Base-by-base conservation (phyloP, 805 yeast genomes). In the Soucietia sequanensis region DNA sequence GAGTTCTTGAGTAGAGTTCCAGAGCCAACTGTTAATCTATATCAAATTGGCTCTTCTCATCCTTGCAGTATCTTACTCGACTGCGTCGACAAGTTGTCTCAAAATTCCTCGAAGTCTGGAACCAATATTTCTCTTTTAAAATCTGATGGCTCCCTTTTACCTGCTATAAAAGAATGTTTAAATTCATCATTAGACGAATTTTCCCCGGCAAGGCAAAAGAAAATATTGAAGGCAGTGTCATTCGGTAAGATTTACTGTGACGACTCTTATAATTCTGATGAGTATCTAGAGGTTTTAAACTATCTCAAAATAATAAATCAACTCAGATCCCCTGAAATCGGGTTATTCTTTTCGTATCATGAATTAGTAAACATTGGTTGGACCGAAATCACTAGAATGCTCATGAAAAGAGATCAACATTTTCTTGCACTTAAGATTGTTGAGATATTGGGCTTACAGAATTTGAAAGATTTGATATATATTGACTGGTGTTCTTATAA, bases 41-140 rank as follows among this genome's bases (percentile, higher is more conserved):
- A 88, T 57, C 77, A 76, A 49, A 77, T 90, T 31, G 99, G 98
- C 0, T 87, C 96, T 0, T 74, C 86, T 0, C 74, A 85, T 22
- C 84, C 96, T 1, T 73, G 93, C 21, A 87, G 95, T 2, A 82
- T 91, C 16, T 62, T 93, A 22, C 61, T 87, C 6, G 96, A 90
- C 58, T 84, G 96, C 6, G 52, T 66, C n/a, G 70, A 66, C 32
- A 64, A 84, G 39, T 62, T 88, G 6, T 75, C 78, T 10, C 62
- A 63, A 25, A 81, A 82, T 44, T 76, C 93, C 0, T 87, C 96
- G 0, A 81, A 82, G 48, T 91, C 95, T 0, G 86, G 84, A 50
- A 87, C 84, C 39, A 85, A 83, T 41, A 66, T 90, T 22, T 74
- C 57, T 54, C 76, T 38, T 67, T 81, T 42, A 61, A 76, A 43